phyloP scores from a whole-genome alignment of 2,329 filamentous ascomycete genomes.

The Xylariaceae sp. region DNA sequence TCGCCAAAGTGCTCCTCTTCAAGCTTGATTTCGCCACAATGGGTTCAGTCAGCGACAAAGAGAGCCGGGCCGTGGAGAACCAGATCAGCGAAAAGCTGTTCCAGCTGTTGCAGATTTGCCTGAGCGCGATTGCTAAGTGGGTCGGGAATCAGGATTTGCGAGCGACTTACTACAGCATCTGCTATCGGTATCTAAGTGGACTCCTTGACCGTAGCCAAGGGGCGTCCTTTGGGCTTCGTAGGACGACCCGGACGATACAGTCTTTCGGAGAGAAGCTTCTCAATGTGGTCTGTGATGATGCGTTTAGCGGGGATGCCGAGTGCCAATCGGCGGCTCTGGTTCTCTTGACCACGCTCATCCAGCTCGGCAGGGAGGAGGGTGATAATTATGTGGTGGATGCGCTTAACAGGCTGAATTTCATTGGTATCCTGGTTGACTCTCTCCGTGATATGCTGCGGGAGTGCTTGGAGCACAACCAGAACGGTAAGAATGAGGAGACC shows the following conservation, averaged over 20 bases:
- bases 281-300: constrained; percentile 87
- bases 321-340: constrained; percentile 84
- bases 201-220: constrained; percentile 53
- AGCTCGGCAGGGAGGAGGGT: constrained; percentile 65
- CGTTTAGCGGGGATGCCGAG: constrained; percentile 72
- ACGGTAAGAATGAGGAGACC: constrained; percentile 42
- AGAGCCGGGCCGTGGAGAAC: constrained; percentile 53
- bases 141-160: constrained; percentile 66
- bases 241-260: constrained; percentile 67
- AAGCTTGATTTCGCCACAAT: constrained; percentile 56
- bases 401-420: constrained; percentile 81
- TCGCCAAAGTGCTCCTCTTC: constrained; percentile 68
- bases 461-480: constrained; percentile 52
- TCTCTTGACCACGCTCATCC: constrained; percentile 72
- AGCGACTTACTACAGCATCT: constrained; percentile 85
- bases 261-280: constrained; percentile 70
- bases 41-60: constrained; percentile 40
- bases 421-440: constrained; percentile 84
- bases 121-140: constrained; percentile 72
- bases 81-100: constrained; percentile 84
- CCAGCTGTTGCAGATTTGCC: constrained; percentile 82
- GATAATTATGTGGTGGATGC: constrained; percentile 72
- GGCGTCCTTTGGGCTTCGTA: constrained; percentile 42
- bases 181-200: constrained; percentile 75
- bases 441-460: constrained; percentile 73